Conservation (phyloP, 805 yeast genomes). For the Wickerhamomyces bisporus region DNA sequence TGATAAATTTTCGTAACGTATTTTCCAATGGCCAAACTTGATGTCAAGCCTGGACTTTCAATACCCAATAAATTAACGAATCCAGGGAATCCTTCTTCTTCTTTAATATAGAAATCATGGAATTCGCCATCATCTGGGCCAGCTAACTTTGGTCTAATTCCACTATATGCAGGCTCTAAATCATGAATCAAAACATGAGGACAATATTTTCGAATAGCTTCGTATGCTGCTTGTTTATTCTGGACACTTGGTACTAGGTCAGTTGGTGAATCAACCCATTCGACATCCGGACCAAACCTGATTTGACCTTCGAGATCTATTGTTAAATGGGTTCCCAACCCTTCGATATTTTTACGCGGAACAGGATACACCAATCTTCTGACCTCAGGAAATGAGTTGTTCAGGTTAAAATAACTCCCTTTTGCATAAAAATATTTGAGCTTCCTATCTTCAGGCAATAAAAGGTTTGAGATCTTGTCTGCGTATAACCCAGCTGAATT, state of each 20-base stretch:
- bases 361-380: conserved; percentile 70
- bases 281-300: conserved; percentile 85
- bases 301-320: conserved; percentile 75
- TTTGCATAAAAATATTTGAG: conserved; percentile 65
- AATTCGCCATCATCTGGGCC: conserved; percentile 42
- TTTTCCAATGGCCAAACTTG: conserved; percentile 78
- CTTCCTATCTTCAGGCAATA: conserved; percentile 60
- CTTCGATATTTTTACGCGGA: conserved; percentile 63
- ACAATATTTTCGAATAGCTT: conserved; percentile 56
- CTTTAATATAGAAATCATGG: conserved; percentile 68
- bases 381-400: conserved; percentile 43
- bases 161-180: conserved; percentile 65
- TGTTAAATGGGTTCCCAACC: conserved; percentile 85
- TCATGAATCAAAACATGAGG: conserved; percentile 51
- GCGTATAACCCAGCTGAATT: conserved; percentile 83
- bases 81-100: conserved; percentile 70
- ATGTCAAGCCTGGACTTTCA: conserved; percentile 87
- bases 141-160: conserved; percentile 75
- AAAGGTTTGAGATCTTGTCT: conserved; percentile 60
- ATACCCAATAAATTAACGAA: conserved; percentile 78
- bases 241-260: conserved; percentile 44
- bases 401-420: conserved; percentile 73
- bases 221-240: conserved; percentile 50
- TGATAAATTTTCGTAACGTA: conserved; percentile 42
- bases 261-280: conserved; percentile 55